Evolutionary conservation across 2,329 filamentous ascomycete genomes (phyloP).

Genomic region (Aureobasidium sp.): DNA sequence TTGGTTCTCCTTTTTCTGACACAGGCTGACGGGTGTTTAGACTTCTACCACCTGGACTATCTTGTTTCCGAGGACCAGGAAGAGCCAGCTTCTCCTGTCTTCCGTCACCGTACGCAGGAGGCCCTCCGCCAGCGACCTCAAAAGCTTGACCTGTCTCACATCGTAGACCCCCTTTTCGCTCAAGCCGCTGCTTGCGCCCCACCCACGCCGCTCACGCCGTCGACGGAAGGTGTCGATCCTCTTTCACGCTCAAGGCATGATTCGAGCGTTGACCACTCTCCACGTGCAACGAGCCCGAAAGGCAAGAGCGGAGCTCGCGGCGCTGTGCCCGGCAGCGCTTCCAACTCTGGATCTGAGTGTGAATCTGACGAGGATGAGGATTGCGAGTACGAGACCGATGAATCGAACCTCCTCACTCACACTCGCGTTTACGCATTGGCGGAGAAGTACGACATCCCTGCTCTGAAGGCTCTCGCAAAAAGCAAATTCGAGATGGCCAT

Average conservation of each 20-base stretch:
- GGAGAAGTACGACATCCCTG: slow-evolving; percentile 45
- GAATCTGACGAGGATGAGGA: slow-evolving; percentile 30
- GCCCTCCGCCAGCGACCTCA: slow-evolving; percentile 24
- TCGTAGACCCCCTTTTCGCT: slow-evolving; percentile 31
- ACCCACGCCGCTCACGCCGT: slow-evolving; percentile 13
- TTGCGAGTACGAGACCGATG: slow-evolving; percentile 32
- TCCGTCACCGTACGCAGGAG: slow-evolving; percentile 27
- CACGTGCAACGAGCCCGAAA: slow-evolving; percentile 12
- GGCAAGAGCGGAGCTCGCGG: slow-evolving; percentile 1
- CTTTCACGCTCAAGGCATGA: background rate
- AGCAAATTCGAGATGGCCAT: slow-evolving; percentile 42
- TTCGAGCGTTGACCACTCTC: slow-evolving; percentile 1
- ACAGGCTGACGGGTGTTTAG: slow-evolving; percentile 19
- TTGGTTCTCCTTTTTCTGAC: background rate
- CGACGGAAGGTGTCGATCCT: background rate
- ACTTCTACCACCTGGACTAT: slow-evolving; percentile 35
- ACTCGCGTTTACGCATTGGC: slow-evolving; percentile 44
- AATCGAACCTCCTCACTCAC: slow-evolving; percentile 39
- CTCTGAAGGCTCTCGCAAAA: slow-evolving; percentile 40
- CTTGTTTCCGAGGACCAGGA: slow-evolving; percentile 23
- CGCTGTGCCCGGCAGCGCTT: background rate
- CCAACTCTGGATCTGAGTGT: slow-evolving; percentile 24
- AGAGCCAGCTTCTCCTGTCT: slow-evolving; percentile 23
- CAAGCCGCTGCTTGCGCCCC: slow-evolving; percentile 27
- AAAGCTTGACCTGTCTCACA: slow-evolving; percentile 29